Evolutionary conservation across 768 basidiomycete genomes (phyloP).

Genomic region (Pleurotus salmoneostramineus): DNA sequence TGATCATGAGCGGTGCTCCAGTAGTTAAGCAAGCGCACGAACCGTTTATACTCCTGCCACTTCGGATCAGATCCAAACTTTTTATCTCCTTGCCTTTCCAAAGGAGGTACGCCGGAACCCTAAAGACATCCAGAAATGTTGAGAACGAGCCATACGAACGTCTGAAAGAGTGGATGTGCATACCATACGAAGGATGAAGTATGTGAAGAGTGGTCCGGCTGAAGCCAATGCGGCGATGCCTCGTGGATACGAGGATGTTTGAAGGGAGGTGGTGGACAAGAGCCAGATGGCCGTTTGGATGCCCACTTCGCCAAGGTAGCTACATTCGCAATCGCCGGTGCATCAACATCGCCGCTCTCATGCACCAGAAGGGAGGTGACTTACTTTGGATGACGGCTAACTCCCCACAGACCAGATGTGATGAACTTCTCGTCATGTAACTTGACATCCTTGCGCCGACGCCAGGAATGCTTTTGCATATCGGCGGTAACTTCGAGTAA

Average conservation of each 20-base stretch:
- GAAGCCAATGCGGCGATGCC: conserved; percentile 42
- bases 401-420: conserved; percentile 60
- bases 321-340: conserved; percentile 16
- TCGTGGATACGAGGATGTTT: conserved; percentile 38
- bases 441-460: conserved; percentile 52
- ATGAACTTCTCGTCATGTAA: conserved; percentile 72
- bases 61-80: conserved; percentile 50
- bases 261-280: conserved; percentile 46
- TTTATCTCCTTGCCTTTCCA: conserved; percentile 56
- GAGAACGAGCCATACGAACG: background rate
- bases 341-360: background rate
- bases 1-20: background rate
- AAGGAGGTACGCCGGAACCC: conserved; percentile 71
- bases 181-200: conserved; percentile 53
- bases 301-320: conserved; percentile 71
- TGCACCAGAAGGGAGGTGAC: conserved; percentile 12
- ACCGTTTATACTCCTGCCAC: conserved; percentile 61
- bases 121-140: background rate
- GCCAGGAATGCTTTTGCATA: conserved; percentile 62
- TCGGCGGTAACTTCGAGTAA: conserved; percentile 63
- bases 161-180: conserved; percentile 11
- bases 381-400: conserved; percentile 73
- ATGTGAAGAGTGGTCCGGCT: conserved; percentile 61
- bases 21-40: background rate
- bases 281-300: conserved; percentile 68